A percentile compares a stretch with the other conserved stretches of the same genome.
Conservation (phyloP, 257 asterid genomes). For the Linaria vulgaris region DNA sequence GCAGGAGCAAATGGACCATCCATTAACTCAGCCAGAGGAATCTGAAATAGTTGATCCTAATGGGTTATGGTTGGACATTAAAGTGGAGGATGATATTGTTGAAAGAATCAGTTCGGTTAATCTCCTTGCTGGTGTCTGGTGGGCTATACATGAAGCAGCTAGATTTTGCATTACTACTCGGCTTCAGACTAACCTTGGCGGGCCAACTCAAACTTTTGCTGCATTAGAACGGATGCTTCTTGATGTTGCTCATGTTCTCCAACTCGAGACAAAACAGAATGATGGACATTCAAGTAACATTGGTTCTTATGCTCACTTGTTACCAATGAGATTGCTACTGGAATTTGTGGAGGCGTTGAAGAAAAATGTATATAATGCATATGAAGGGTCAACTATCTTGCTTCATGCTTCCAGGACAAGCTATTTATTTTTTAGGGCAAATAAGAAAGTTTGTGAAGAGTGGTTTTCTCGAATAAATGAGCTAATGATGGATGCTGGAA, state of each 20-base stretch:
- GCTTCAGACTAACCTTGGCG: constrained; percentile 97
- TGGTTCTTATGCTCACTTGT: constrained; percentile 83
- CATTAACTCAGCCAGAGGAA: constrained; percentile 60
- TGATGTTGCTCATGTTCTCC: constrained; percentile 83
- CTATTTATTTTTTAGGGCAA: constrained; percentile 88
- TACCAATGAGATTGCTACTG: constrained; percentile 92
- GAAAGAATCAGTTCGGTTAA: constrained; percentile 71
- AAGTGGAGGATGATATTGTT: constrained; percentile 69
- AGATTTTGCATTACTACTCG: constrained; percentile 95
- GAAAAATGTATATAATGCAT: constrained; percentile 95
- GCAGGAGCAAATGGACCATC: constrained; percentile 57
- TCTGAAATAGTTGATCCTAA: constrained; percentile 46
- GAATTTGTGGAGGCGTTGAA: constrained; percentile 98
- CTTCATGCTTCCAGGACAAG: constrained; percentile 77
- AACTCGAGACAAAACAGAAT: constrained; percentile 73
- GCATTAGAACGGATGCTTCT: constrained; percentile 98
- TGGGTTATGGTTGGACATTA: constrained; percentile 68
- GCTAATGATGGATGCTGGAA: constrained; percentile 99
- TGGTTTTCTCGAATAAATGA: constrained; percentile 99
- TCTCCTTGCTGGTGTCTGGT: constrained; percentile 93
- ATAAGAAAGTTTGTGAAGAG: constrained; percentile 96
- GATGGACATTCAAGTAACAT: constrained; percentile 75
- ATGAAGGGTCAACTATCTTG: constrained; percentile 90
- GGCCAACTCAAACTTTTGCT: constrained; percentile 99
- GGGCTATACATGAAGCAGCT: constrained; percentile 98